Conservation (phyloP, 1,284 basidiomycete species). For the Ustilago hordei region DNA sequence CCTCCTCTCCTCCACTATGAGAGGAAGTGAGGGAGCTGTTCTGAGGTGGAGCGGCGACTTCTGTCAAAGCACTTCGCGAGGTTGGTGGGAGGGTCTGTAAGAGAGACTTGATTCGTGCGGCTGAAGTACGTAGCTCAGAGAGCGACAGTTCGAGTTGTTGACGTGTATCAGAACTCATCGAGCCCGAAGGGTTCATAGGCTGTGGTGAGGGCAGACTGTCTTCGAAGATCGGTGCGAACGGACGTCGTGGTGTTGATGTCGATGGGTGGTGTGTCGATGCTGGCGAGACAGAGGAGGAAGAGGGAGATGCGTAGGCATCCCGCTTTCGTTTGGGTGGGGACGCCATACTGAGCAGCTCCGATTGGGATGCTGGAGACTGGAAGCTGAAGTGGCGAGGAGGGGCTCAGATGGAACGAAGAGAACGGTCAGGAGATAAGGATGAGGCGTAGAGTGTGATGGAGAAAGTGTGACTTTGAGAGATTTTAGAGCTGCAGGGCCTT, state of each 20-base stretch:
- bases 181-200: not conserved
- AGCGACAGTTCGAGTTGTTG: slow-evolving; percentile 8
- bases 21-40: not conserved
- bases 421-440: not conserved
- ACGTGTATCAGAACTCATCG: not conserved
- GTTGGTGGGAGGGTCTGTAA: not conserved
- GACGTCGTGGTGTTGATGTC: not conserved
- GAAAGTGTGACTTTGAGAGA: not conserved
- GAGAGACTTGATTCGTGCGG: slow-evolving; percentile 6
- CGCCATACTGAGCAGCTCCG: not conserved
- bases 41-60: not conserved
- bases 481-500: not conserved
- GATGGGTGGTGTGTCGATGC: not conserved
- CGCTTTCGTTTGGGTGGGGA: slow-evolving; percentile 23
- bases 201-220: not conserved
- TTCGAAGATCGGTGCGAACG: not conserved
- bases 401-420: not conserved
- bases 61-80: not conserved
- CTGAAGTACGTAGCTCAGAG: not conserved
- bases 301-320: not conserved
- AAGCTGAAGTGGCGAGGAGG: not conserved
- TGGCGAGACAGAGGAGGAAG: not conserved
- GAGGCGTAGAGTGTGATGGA: not conserved
- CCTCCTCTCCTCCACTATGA: not conserved
- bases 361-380: not conserved